Percentiles rank a stretch among this genome's conserved stretches.
These are phyloP conservation scores for Fusarium subtropicale DNA, from an alignment of 2,329 filamentous ascomycete genomes.

Conservation along the genomic window DNA sequence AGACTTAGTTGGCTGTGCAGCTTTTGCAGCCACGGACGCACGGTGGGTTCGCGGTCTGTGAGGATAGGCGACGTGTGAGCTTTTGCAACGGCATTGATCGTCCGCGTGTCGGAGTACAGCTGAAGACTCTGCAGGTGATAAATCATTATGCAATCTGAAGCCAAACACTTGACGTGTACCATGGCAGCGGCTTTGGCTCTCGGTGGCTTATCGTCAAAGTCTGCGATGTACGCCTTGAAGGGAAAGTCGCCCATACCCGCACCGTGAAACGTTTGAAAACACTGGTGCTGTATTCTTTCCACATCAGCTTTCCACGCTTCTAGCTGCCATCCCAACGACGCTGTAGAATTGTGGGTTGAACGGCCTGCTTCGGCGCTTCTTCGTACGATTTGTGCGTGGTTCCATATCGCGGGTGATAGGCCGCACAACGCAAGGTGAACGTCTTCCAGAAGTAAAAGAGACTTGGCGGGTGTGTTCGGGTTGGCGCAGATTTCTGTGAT, in stretches of 20 bases:
- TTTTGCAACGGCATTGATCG: slow-evolving; percentile 46
- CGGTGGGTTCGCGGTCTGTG: slow-evolving; percentile 21
- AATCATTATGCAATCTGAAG: slow-evolving; percentile 52
- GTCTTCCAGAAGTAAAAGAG: slow-evolving; percentile 51
- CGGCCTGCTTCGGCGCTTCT: slow-evolving; percentile 33
- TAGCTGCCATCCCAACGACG: slow-evolving; percentile 43
- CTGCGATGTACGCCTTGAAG: slow-evolving; percentile 47
- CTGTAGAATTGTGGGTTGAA: slow-evolving; percentile 20
- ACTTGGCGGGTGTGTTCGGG: slow-evolving; percentile 43
- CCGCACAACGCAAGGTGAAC: slow-evolving; percentile 51
- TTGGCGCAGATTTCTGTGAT: slow-evolving; percentile 49
- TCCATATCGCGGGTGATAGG: slow-evolving; percentile 49
- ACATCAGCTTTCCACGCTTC: slow-evolving; percentile 46
- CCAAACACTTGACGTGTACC: slow-evolving; percentile 47
- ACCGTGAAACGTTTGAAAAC: slow-evolving; percentile 28
- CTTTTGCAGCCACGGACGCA: slow-evolving; percentile 36
- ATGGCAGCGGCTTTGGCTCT: slow-evolving; percentile 43
- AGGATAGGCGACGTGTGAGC: slow-evolving; percentile 20
- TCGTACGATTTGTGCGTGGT: slow-evolving; percentile 44
- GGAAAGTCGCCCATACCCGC: slow-evolving; percentile 32
- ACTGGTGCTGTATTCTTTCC: slow-evolving; percentile 38
- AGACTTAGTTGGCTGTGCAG: slow-evolving; percentile 38
- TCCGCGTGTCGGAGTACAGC: slow-evolving; percentile 51
- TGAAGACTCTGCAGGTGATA: slow-evolving; percentile 54
- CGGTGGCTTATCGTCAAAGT: slow-evolving; percentile 43